These are phyloP conservation scores for Trichoderma lentiforme DNA, from an alignment of 2,329 filamentous ascomycete species.

Conservation along the genomic window DNA sequence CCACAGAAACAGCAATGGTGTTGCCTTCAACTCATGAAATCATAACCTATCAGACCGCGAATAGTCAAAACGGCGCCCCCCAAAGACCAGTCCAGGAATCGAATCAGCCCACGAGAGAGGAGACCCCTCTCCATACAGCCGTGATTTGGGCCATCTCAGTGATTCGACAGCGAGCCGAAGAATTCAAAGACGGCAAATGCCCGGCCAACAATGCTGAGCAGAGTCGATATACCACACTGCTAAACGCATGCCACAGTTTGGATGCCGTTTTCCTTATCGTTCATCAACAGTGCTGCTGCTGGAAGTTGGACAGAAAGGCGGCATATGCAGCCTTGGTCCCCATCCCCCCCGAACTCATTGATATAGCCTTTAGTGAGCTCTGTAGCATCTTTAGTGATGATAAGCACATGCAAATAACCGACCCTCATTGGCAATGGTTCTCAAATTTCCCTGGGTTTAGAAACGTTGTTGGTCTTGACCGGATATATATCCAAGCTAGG, in stretches of 20 bases:
- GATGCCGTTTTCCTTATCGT: slow-evolving; percentile 64
- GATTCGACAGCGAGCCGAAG: neutral
- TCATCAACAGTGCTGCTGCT: slow-evolving; percentile 63
- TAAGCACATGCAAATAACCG: slow-evolving; percentile 24
- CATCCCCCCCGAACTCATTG: slow-evolving; percentile 18
- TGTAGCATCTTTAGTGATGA: slow-evolving; percentile 25
- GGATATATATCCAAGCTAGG: slow-evolving; percentile 16
- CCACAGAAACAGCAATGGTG: neutral
- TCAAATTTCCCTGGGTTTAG: slow-evolving; percentile 26
- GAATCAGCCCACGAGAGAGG: neutral
- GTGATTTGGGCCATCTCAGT: neutral
- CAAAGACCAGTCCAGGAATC: neutral
- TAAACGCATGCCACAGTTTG: slow-evolving; percentile 49
- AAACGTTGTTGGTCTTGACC: neutral
- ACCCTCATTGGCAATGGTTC: slow-evolving; percentile 29
- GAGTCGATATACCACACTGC: slow-evolving; percentile 53
- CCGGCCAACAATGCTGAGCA: slow-evolving; percentile 30
- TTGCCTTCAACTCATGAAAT: neutral
- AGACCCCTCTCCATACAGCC: neutral
- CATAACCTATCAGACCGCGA: neutral
- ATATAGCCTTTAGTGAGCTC: slow-evolving; percentile 25
- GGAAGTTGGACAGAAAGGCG: slow-evolving; percentile 41
- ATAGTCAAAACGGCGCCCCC: neutral
- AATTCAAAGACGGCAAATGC: slow-evolving; percentile 6
- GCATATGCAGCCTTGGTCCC: slow-evolving; percentile 28